Conservation (phyloP, 2,329 filamentous ascomycete genomes). For the Furcasterigmium furcatum region DNA sequence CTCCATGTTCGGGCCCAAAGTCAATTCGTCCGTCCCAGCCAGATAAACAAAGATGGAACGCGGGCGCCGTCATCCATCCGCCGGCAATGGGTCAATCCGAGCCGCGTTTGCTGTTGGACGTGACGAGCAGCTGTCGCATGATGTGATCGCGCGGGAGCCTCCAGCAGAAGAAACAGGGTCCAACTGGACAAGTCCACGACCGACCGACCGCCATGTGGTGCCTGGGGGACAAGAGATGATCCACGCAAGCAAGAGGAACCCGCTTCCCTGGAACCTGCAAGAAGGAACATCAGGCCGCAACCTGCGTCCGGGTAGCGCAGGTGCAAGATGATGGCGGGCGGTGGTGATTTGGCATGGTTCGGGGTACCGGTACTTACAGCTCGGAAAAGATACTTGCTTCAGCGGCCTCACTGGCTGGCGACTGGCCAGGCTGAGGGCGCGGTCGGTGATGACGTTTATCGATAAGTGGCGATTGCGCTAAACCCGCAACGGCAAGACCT, state of each 20-base stretch:
- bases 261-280: too few relatives aligned
- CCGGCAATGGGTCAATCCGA: too few relatives aligned
- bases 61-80: too few relatives aligned
- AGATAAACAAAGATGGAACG: too few relatives aligned
- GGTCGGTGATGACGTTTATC: constrained; percentile 6
- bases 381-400: neutral
- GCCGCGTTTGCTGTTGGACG: too few relatives aligned
- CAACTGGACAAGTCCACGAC: neutral
- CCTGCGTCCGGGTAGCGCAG: neutral
- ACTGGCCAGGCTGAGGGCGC: too few relatives aligned
- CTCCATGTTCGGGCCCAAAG: neutral
- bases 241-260: too few relatives aligned
- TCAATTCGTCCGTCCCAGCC: neutral
- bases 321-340: neutral
- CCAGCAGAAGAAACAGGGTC: neutral
- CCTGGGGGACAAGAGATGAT: too few relatives aligned
- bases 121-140: neutral
- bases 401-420: too few relatives aligned
- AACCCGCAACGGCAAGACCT: neutral
- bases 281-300: too few relatives aligned
- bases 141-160: neutral
- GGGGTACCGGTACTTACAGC: neutral
- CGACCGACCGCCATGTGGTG: too few relatives aligned
- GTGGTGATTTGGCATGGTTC: neutral
- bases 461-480: constrained; percentile 7